Conservation (phyloP, 805 yeast species). For the Starmera pachycereana region DNA sequence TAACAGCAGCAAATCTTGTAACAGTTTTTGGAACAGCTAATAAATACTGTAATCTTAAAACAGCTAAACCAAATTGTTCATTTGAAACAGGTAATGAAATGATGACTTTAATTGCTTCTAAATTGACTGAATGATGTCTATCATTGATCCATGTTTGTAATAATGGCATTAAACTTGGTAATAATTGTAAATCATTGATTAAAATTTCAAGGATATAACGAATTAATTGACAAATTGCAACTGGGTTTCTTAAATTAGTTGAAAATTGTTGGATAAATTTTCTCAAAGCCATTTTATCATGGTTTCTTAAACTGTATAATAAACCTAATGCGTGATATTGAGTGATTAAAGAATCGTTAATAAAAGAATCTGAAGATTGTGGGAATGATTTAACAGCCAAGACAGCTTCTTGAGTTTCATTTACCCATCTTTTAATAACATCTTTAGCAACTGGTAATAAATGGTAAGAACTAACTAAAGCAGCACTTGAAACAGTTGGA, state of each 20-base stretch:
- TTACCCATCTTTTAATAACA: slow-evolving; percentile 86
- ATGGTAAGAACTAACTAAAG: slow-evolving; percentile 84
- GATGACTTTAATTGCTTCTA: slow-evolving; percentile 73
- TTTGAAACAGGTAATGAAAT: slow-evolving; percentile 36
- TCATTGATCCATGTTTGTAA: slow-evolving; percentile 65
- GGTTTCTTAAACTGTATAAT: slow-evolving; percentile 76
- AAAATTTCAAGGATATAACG: slow-evolving; percentile 69
- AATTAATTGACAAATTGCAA: slow-evolving; percentile 79
- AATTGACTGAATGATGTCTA: slow-evolving; percentile 80
- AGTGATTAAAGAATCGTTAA: slow-evolving; percentile 68
- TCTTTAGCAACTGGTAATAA: slow-evolving; percentile 82
- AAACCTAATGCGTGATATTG: slow-evolving; percentile 96
- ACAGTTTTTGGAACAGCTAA: slow-evolving; percentile 83
- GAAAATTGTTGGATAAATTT: slow-evolving; percentile 76
- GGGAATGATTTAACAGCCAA: slow-evolving; percentile 37
- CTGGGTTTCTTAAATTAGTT: slow-evolving; percentile 59
- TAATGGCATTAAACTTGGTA: slow-evolving; percentile 47
- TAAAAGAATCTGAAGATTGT: slow-evolving; percentile 32
- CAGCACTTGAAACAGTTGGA: slow-evolving; percentile 88
- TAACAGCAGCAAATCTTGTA: slow-evolving; percentile 86
- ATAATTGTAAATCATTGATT: slow-evolving; percentile 57
- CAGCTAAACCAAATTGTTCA: slow-evolving; percentile 60
- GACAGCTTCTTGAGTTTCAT: slow-evolving; percentile 91
- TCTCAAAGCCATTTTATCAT: slow-evolving; percentile 88
- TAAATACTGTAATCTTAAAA: slow-evolving; percentile 63